Evolutionary conservation across 2,329 filamentous ascomycete species (phyloP).

Genomic region (Sclerotinia glacialis): DNA sequence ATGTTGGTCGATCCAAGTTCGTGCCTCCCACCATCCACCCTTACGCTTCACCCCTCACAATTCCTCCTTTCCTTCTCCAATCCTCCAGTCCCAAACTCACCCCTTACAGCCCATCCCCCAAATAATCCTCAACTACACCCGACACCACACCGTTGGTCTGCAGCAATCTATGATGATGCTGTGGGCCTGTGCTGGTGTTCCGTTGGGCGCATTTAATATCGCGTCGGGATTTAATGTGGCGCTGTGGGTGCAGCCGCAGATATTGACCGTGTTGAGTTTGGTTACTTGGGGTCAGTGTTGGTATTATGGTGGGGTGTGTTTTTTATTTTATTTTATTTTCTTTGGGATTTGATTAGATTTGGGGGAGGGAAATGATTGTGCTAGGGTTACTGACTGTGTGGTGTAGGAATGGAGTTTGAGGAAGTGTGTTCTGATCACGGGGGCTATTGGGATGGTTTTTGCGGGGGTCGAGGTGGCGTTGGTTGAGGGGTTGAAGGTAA

Average conservation of each 20-base stretch:
- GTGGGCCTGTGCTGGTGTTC: constrained; percentile 66
- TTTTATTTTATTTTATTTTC: constrained; percentile 14
- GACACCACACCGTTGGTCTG: constrained; percentile 63
- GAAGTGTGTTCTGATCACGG: constrained; percentile 49
- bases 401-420: constrained; percentile 51
- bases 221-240: constrained; percentile 38
- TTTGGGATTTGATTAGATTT: too few species aligned
- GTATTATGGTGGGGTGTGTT: constrained; percentile 46
- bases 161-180: constrained; percentile 71
- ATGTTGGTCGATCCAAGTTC: constrained; percentile 65
- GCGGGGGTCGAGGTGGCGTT: constrained; percentile 58
- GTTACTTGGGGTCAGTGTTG: constrained; percentile 40
- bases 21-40: constrained; percentile 17
- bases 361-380: too few species aligned
- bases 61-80: background rate
- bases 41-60: too few species aligned
- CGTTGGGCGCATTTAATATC: constrained; percentile 51
- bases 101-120: constrained; percentile 60
- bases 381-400: background rate
- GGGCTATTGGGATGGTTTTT: constrained; percentile 54
- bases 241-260: constrained; percentile 39
- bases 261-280: constrained; percentile 39
- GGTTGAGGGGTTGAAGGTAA: constrained; percentile 51
- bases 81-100: background rate
- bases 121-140: constrained; percentile 64